These are phyloP conservation scores for Ilex paraguariensis DNA, from an alignment of 305 asterid species.

Conservation along the genomic window DNA sequence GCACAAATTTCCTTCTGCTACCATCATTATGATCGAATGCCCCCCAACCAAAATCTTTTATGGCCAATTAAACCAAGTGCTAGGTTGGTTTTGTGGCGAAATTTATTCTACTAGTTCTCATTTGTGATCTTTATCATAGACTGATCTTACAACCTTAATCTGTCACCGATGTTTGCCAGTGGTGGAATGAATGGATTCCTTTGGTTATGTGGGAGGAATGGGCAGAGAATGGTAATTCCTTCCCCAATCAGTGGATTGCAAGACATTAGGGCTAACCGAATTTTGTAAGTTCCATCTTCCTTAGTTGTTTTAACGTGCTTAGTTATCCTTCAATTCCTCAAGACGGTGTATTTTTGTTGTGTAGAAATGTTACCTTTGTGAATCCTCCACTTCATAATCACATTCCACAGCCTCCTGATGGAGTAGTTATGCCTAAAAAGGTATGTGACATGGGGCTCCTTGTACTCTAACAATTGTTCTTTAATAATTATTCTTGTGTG, in stretches of 20 bases:
- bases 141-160: constrained; percentile 15
- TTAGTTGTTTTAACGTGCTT: too few relatives aligned
- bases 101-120: constrained; percentile 11
- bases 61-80: constrained; percentile 51
- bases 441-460: constrained; percentile 27
- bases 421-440: constrained; percentile 65
- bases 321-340: too few relatives aligned
- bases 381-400: constrained; percentile 76
- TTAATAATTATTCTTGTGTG: too few relatives aligned
- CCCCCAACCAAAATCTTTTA: constrained; percentile 29
- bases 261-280: constrained; percentile 50
- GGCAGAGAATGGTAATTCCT: constrained; percentile 37
- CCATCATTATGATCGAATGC: constrained; percentile 31
- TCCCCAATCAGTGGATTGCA: constrained; percentile 60
- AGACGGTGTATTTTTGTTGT: constrained; percentile 9
- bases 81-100: constrained; percentile 48
- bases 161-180: constrained; percentile 37
- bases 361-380: constrained; percentile 82
- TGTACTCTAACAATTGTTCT: too few relatives aligned
- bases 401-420: constrained; percentile 73
- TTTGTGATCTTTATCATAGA: constrained; percentile 9
- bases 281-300: constrained; percentile 50
- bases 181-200: constrained; percentile 93
- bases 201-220: constrained; percentile 73
- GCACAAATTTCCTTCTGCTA: constrained; percentile 55